Conservation (phyloP, 2,329 filamentous ascomycete genomes). For the Cryphonectria carpinicola region DNA sequence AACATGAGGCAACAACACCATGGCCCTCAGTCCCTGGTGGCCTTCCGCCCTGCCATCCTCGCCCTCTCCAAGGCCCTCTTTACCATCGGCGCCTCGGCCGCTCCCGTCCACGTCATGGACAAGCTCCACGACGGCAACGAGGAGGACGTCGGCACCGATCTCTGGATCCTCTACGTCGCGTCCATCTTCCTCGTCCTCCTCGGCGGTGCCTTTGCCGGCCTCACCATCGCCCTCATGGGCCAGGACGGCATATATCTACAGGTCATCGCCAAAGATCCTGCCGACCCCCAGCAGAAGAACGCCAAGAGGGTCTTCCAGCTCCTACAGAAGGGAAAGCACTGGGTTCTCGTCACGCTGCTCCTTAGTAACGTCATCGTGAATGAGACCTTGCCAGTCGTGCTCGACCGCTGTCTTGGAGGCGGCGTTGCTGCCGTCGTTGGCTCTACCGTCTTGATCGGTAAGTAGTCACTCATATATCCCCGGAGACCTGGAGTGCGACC, state of each 20-base stretch:
- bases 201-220: constrained; percentile 90
- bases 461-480: constrained; percentile 33
- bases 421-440: constrained; percentile 93
- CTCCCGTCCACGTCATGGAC: constrained; percentile 44
- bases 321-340: constrained; percentile 89
- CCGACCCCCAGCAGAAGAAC: constrained; percentile 84
- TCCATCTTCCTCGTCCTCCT: constrained; percentile 82
- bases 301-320: constrained; percentile 80
- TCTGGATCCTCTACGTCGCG: constrained; percentile 81
- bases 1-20: constrained; percentile 23
- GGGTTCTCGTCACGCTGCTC: constrained; percentile 93
- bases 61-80: constrained; percentile 57
- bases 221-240: constrained; percentile 80
- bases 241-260: constrained; percentile 97
- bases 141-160: constrained; percentile 61
- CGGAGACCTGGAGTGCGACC: no score
- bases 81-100: constrained; percentile 53
- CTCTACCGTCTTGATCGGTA: constrained; percentile 92
- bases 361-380: constrained; percentile 98
- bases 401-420: constrained; percentile 91
- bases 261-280: constrained; percentile 84
- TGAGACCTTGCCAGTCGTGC: constrained; percentile 91
- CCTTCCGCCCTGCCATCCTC: constrained; percentile 47
- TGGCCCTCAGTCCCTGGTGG: constrained; percentile 20
- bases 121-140: constrained; percentile 50